phyloP scores from a whole-genome alignment of 148 eudicot genomes.

The Suaeda aralocaspica region DNA sequence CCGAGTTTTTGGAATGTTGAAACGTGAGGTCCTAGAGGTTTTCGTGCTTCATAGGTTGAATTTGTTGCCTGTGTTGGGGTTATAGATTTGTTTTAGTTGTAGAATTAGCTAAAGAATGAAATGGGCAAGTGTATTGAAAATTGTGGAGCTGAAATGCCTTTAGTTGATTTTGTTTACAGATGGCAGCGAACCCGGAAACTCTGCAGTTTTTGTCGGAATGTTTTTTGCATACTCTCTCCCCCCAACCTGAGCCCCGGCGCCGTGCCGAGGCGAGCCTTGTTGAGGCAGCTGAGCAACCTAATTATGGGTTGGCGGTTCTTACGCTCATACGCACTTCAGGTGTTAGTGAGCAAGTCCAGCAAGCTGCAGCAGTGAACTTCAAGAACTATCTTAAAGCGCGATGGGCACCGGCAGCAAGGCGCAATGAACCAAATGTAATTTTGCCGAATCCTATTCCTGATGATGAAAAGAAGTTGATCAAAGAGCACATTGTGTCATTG shows the following conservation, averaged over 20 bases:
- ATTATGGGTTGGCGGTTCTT: slow-evolving; percentile 79
- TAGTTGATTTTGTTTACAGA: slow-evolving; percentile 18
- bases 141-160: neutral
- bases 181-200: slow-evolving; percentile 70
- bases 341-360: slow-evolving; percentile 63
- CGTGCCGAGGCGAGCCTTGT: slow-evolving; percentile 62
- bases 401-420: slow-evolving; percentile 45
- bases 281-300: slow-evolving; percentile 58
- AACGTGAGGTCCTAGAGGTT: no score
- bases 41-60: no score
- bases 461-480: slow-evolving; percentile 72
- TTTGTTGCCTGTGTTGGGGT: no score
- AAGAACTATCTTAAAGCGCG: slow-evolving; percentile 75
- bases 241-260: slow-evolving; percentile 70
- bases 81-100: no score
- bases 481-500: slow-evolving; percentile 60
- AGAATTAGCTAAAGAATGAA: no score
- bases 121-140: no score
- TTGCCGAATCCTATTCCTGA: slow-evolving; percentile 40
- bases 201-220: slow-evolving; percentile 68
- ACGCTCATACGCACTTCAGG: slow-evolving; percentile 48
- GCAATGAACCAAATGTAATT: slow-evolving; percentile 28
- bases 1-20: no score
- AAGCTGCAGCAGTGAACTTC: slow-evolving; percentile 84
- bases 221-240: slow-evolving; percentile 81